Conservation (phyloP, 208 protist species). For the Strigomonas galati region DNA sequence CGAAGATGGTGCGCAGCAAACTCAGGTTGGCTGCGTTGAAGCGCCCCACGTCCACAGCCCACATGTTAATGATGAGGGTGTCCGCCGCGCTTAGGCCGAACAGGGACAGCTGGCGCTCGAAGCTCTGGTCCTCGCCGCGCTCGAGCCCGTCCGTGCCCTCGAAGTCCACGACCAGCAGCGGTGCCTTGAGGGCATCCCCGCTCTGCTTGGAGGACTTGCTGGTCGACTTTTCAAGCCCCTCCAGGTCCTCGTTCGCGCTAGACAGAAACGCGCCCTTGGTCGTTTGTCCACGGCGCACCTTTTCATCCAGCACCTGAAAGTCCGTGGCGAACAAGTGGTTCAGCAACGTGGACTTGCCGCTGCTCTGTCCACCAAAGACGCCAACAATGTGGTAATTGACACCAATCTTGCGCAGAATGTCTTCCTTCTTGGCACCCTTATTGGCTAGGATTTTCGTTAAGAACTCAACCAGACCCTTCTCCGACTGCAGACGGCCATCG, state of each 20-base stretch:
- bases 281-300: conserved; percentile 87
- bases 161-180: conserved; percentile 94
- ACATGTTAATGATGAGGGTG: conserved; percentile 98
- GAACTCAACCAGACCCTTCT: conserved; percentile 50
- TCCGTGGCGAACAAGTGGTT: conserved; percentile 95
- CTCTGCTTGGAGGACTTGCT: background rate
- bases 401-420: conserved; percentile 33
- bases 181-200: conserved; percentile 4
- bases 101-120: conserved; percentile 96
- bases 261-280: conserved; percentile 93
- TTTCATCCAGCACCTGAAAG: conserved; percentile 94
- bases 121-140: conserved; percentile 94
- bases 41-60: conserved; percentile 95
- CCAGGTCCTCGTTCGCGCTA: conserved; percentile 25
- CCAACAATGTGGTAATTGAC: conserved; percentile 89
- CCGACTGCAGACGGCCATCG: conserved; percentile 53
- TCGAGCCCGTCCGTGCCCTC: conserved; percentile 97
- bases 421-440: background rate
- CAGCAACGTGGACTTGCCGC: conserved; percentile 97
- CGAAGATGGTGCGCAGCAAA: conserved; percentile 95
- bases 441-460: conserved; percentile 18
- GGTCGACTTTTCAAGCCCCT: conserved; percentile 19
- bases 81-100: conserved; percentile 96
- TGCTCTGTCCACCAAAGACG: conserved; percentile 96
- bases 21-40: conserved; percentile 94